phyloP scores from a whole-genome alignment of 805 yeast genomes.

The Candida ascalaphidarum region DNA sequence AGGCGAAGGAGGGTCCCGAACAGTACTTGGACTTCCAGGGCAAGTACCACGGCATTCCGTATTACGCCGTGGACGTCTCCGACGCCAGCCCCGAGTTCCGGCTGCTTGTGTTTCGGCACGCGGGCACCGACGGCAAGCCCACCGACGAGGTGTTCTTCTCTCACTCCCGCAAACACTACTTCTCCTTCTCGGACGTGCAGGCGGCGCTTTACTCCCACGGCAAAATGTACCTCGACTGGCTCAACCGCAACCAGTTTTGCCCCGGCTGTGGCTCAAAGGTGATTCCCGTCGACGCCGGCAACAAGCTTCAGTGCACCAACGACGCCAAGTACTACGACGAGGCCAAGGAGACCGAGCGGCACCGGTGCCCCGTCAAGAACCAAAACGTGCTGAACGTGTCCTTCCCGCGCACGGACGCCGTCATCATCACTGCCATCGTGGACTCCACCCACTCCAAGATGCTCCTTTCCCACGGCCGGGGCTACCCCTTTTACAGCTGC shows the following conservation, averaged over 20 bases:
- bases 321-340: slow-evolving; percentile 3
- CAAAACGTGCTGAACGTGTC: slow-evolving; percentile 61
- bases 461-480: slow-evolving; percentile 60
- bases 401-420: slow-evolving; percentile 91
- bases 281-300: slow-evolving; percentile 60
- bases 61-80: slow-evolving; percentile 53
- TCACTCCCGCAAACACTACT: slow-evolving; percentile 26
- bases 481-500: slow-evolving; percentile 69
- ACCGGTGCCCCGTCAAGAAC: slow-evolving; percentile 33
- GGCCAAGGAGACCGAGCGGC: slow-evolving; percentile 8
- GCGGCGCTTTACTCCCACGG: slow-evolving; percentile 75
- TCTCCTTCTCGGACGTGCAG: slow-evolving; percentile 31
- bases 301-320: slow-evolving; percentile 45
- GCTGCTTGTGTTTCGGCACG: slow-evolving; percentile 8
- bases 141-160: slow-evolving; percentile 16
- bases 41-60: slow-evolving; percentile 53
- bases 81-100: slow-evolving; percentile 8
- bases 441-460: slow-evolving; percentile 52
- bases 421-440: slow-evolving; percentile 72
- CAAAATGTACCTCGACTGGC: slow-evolving; percentile 81
- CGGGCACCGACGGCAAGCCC: slow-evolving; percentile 1
- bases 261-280: slow-evolving; percentile 76
- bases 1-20: slow-evolving; percentile 11
- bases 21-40: slow-evolving; percentile 35
- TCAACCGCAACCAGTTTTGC: slow-evolving; percentile 62